Evolutionary conservation across 139 green algal genomes (phyloP), one percentile per base, ranked within the genome.

Genomic region (Picocystis salinarum): DNA sequence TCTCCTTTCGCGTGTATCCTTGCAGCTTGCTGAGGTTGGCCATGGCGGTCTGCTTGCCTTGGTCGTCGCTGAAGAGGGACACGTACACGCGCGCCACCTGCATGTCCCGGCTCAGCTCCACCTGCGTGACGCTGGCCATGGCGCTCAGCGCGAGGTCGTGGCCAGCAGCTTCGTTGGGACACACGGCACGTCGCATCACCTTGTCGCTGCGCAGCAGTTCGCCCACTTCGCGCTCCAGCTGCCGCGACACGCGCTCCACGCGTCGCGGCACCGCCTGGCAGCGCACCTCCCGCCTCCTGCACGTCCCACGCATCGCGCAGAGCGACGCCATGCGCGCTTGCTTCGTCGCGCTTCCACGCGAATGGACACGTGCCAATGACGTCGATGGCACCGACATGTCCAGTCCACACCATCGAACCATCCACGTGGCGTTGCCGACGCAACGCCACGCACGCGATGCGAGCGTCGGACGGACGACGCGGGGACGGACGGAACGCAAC

Each of bases 221-320:
- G 5, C 67, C 62, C 9, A 95, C 58, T 48, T 95, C 81, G 0
- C 83, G 55, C 50, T 88, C 75, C 28, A 95, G 79, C 56, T 89
- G 70, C 50, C 76, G 79, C 18, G 79, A 47, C 3, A 95, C 83
- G 30, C 67, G 71, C 6, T 76, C 73, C 11, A 93, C 67, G n/a
- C 84, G 59, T 19, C 84, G 61, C 0, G 79, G 79, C n/a, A n/a
- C n/a, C n/a, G n/a, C n/a, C n/a, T n/a, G n/a, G n/a, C n/a, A n/a
- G n/a, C n/a, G n/a, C n/a, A n/a, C n/a, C n/a, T n/a, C n/a, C n/a
- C n/a, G n/a, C n/a, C n/a, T n/a, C n/a, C n/a, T n/a, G n/a, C n/a
- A n/a, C n/a, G n/a, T n/a, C n/a, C n/a, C n/a, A n/a, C n/a, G n/a
- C n/a, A n/a, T n/a, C n/a, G n/a, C n/a, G n/a, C n/a, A n/a, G n/a